Evolutionary conservation across 352 stramenopile species (phyloP), one percentile per base, ranked within the genome.

Genomic region (Globisporangium apiculatum): DNA sequence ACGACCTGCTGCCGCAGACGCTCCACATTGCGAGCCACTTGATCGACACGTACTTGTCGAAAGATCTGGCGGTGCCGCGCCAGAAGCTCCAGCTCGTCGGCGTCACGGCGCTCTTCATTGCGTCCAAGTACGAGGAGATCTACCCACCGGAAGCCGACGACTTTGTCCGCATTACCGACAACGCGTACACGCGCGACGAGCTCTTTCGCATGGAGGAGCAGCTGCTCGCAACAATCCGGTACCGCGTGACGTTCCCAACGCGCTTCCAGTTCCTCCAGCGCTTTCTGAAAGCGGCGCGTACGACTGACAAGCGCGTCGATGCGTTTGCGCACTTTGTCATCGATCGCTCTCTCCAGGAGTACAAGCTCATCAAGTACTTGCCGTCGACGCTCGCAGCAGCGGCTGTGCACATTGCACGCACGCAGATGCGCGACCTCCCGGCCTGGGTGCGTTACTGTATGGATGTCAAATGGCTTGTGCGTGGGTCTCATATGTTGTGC

Each of bases 121-220:
- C 96, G 17, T 89, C 88, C 60, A 99, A 99, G 69, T 99, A 99
- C 66, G 97, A 99, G 68, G 96, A 99, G 66, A 98, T 99, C 52
- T 98, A 98, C 66, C 92, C 95, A 3, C 93, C 91, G 0, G 88
- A 97, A 70, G 79, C 82, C 18, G 60, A 86, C 35, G 96, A 99
- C 64, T 99, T 96, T 69, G 94, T 98, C 6, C 98, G 97, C 63
- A 98, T 99, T 65, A 98, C 94, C 0, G 95, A 99, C 76, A 94
- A 95, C 61, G 93, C 96, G 14, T 99, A 99, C 79, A 87, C 80
- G 6, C 70, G 73, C 6, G 70, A 89, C 1, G 75, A 94, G 59
- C 65, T 95, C 15, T 91, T 95, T 43, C 48, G 78, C 35, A 95
- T 94, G 86, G 86, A 95, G 67, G 71, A 83, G 7, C 71, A 93